Evolutionary conservation across 106 monocot species (phyloP), one percentile per base, ranked within the genome.

Genomic region (Acanthochlamys bracteata): DNA sequence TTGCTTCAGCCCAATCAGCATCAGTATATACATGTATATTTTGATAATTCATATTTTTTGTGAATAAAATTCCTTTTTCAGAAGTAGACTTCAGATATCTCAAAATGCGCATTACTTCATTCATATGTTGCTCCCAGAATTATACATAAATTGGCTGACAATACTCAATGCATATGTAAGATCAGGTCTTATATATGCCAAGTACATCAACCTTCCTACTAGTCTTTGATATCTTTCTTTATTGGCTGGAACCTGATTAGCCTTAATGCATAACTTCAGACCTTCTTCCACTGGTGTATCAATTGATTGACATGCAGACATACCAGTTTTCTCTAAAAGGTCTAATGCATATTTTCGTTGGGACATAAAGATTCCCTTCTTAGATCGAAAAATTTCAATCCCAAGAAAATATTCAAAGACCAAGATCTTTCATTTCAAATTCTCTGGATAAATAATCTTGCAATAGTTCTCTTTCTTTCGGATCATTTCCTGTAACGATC

Each of bases 91-190:
- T 61, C 39, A 56, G 13, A 40, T 56, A 56, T 3, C 22, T 25
- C 15, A 68, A 55, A 41, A 40, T 41, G 2, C 8, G 22, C 10
- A 26, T 10, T 1, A 39, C 27, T 7, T 13, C 61, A 26, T 61
- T 24, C 33, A 61, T 26, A 39, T 57, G 57, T 23, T 7, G 7
- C 9, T 57, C 9, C 21, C 24, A 57, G 57, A 23, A 11, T 57
- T 20, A 20, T 68, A 55, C 67, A 68, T 68, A 20, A 54, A 68
- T 41, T 68, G 67, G 39, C 67, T 68, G 6, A 55, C 7, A 2
- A 57, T 23, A 7, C 57, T 20, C 24, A 57, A 20, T 7, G 21
- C 4, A 20, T 61, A 61, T 16, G 61, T 39, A 39, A 61, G 22
- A 17, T 61, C 27, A 33, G 61, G 61, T 17, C 27, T 33, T 33